Base-by-base conservation (phyloP, 1,139 yeast genomes). In the Arxiozyma bovina region DNA sequence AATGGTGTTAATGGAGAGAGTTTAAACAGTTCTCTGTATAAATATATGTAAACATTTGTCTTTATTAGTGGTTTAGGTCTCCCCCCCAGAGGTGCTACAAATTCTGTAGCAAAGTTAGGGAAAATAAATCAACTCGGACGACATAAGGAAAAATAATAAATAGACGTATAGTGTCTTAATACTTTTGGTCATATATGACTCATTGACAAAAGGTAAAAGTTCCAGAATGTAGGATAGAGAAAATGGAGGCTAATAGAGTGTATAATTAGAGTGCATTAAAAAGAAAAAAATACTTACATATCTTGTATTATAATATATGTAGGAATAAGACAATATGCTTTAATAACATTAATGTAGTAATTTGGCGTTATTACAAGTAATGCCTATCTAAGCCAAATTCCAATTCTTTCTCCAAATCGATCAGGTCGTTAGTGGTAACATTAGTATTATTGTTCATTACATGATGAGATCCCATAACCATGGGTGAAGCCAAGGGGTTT, bases 311-410 rank as follows among this genome's bases (percentile, higher is more conserved):
- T 34, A 12, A 15, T 15, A 15, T 15, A 34, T 34, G 40, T 34
- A 15, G n/a, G n/a, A 15, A 15, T 34, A 34, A 15, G 11, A 34
- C n/a, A 15, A 4, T 34, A 3, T 34, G 4, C 8, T 34, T 34
- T 15, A 15, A 34, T 34, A 34, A 34, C n/a, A 12, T 15, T 34
- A 12, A 43, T 43, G 46, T 27, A 43, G 18, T 22, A 21, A 43
- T 23, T 3, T n/a, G 27, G 30, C 4, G 27, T 22, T 2, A 15
- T 46, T 53, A 57, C 61, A 70, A 53, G 50, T 58, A 62, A 27
- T 63, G 63, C 45, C 80, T 76, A 66, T 81, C 86, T 45, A 81
- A 67, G 1, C 85, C 86, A 64, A 74, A 81, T 55, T 80, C 85
- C 57, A 82, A 64, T 56, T 82, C 87, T 57, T 75, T 77, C 60